Percentiles rank a stretch among this genome's conserved stretches.
Evolutionary conservation across 2,329 filamentous ascomycete genomes (phyloP).

Genomic region (Pyricularia pennisetigena): DNA sequence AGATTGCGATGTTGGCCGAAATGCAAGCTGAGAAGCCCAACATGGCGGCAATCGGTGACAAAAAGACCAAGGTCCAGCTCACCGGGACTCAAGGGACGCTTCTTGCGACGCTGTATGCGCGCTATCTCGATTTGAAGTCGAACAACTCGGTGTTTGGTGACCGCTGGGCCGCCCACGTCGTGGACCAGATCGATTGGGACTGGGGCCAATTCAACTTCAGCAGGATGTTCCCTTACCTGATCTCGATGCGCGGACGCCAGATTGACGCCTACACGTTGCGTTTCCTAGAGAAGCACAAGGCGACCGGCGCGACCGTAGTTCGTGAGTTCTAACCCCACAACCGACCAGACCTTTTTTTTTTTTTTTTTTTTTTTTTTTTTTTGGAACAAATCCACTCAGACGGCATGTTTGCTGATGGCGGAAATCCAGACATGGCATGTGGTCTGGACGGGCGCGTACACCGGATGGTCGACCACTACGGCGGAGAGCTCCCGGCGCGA

Average conservation of each 20-base stretch:
- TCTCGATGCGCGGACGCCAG: not conserved
- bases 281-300: slow-evolving; percentile 6
- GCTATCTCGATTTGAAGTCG: not conserved
- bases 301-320: slow-evolving; percentile 4
- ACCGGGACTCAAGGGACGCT: slow-evolving; percentile 15
- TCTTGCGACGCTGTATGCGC: slow-evolving; percentile 10
- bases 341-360: not conserved
- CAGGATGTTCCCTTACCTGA: slow-evolving; percentile 2
- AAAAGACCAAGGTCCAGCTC: slow-evolving; percentile 11
- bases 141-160: slow-evolving; percentile 2
- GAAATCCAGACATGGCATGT: slow-evolving; percentile 3
- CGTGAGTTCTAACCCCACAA: not conserved
- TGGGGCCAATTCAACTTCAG: slow-evolving; percentile 1
- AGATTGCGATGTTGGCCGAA: not conserved
- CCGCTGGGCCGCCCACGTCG: slow-evolving; percentile 5
- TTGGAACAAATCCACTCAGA: not conserved
- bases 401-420: not conserved
- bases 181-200: slow-evolving; percentile 7
- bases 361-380: no score
- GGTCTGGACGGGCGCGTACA: slow-evolving; percentile 6
- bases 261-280: slow-evolving; percentile 2
- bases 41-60: not conserved
- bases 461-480: slow-evolving; percentile 3
- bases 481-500: not conserved
- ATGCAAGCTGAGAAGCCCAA: not conserved